Percentiles rank a stretch among this genome's conserved stretches.
Evolutionary conservation across 768 basidiomycete genomes (phyloP).

Genomic region (Hericium rajendrae): DNA sequence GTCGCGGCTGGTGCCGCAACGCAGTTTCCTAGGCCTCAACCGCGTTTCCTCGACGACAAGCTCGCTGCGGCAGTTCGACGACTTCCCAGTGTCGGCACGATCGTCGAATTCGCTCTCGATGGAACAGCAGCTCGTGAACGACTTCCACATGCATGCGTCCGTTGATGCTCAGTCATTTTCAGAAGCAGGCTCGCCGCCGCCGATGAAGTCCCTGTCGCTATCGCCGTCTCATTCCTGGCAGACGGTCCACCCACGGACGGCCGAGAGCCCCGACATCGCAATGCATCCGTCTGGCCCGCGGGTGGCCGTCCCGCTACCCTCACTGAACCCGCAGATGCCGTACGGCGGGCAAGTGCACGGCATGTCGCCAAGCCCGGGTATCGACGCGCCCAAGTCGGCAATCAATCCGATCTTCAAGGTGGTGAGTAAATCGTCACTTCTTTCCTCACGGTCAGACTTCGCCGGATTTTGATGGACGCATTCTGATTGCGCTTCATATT

Average conservation of each 20-base stretch:
- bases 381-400: slow-evolving; percentile 47
- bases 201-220: slow-evolving; percentile 63
- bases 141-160: slow-evolving; percentile 64
- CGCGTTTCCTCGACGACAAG: slow-evolving; percentile 74
- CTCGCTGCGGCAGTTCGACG: slow-evolving; percentile 61
- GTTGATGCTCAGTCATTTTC: slow-evolving; percentile 51
- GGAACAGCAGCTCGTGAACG: slow-evolving; percentile 66
- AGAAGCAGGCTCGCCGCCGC: slow-evolving; percentile 66
- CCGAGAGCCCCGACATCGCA: slow-evolving; percentile 13
- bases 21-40: slow-evolving; percentile 55
- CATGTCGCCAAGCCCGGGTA: slow-evolving; percentile 51
- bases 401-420: slow-evolving; percentile 90
- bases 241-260: slow-evolving; percentile 13
- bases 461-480: neutral
- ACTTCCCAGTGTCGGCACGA: slow-evolving; percentile 58
- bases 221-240: slow-evolving; percentile 44
- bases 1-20: slow-evolving; percentile 49
- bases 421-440: slow-evolving; percentile 39
- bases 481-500: neutral
- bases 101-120: slow-evolving; percentile 74
- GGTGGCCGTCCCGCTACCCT: slow-evolving; percentile 16
- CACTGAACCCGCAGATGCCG: slow-evolving; percentile 16
- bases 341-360: slow-evolving; percentile 37
- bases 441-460: neutral
- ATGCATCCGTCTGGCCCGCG: slow-evolving; percentile 15